These are phyloP conservation scores for Penicillium goetzii DNA, from an alignment of 495 filamentous ascomycete genomes.

Conservation along the genomic window DNA sequence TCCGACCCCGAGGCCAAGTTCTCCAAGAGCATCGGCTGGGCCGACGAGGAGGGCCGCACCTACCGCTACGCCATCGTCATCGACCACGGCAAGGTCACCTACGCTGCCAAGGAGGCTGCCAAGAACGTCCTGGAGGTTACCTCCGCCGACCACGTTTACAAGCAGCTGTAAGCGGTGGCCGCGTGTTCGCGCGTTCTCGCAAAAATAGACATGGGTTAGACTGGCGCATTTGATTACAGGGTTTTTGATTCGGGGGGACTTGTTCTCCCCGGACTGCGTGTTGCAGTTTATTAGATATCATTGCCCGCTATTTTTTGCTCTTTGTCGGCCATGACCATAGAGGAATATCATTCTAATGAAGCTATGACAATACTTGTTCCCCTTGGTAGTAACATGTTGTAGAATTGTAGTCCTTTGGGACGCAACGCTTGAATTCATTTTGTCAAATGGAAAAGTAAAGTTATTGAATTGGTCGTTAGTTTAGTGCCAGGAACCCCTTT, in stretches of 20 bases:
- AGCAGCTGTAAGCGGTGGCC: conserved; percentile 32
- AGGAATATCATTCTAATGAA: conserved; percentile 36
- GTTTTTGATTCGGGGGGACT: conserved; percentile 11
- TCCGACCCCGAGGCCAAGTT: conserved; percentile 77
- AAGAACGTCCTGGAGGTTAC: conserved; percentile 65
- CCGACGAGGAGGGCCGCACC: conserved; percentile 70
- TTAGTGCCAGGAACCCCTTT: conserved; percentile 10
- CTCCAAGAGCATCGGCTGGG: conserved; percentile 84
- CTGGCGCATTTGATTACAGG: conserved; percentile 20
- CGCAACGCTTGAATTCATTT: neutral
- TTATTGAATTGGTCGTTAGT: neutral
- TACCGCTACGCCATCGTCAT: conserved; percentile 83
- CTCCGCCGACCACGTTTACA: conserved; percentile 32
- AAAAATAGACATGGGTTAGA: conserved; percentile 16
- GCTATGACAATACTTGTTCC: conserved; percentile 25
- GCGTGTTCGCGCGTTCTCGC: neutral
- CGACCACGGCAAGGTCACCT: conserved; percentile 87
- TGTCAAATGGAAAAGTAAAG: neutral
- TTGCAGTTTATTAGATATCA: conserved; percentile 19
- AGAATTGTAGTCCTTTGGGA: neutral
- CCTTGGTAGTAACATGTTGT: neutral
- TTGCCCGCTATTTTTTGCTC: conserved; percentile 23
- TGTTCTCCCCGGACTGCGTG: neutral
- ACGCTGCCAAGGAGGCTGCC: conserved; percentile 78
- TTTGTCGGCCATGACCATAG: conserved; percentile 17